A percentile compares a stretch with the other conserved stretches of the same genome.
Conservation (phyloP, 2,329 filamentous ascomycete genomes). For the Tolypocladium paradoxum region DNA sequence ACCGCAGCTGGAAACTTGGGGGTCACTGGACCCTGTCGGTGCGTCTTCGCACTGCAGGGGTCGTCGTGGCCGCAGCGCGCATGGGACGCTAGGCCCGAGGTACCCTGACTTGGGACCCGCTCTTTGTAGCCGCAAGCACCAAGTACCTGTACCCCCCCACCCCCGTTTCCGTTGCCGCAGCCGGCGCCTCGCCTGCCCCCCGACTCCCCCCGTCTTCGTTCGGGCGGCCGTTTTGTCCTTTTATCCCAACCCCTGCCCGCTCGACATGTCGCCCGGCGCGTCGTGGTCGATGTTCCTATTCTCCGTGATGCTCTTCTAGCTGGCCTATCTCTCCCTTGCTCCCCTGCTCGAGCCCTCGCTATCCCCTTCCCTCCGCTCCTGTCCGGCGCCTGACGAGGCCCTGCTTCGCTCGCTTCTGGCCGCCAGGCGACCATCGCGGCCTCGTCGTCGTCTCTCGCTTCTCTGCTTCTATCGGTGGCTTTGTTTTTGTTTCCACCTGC, state of each 20-base stretch:
- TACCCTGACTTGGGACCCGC: neutral
- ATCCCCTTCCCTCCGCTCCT: neutral
- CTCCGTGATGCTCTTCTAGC: slow-evolving; percentile 18
- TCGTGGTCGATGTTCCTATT: slow-evolving; percentile 8
- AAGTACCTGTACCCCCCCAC: neutral
- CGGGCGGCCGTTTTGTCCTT: neutral
- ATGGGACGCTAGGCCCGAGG: neutral
- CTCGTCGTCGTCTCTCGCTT: neutral
- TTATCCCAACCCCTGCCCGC: neutral
- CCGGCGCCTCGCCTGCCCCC: neutral
- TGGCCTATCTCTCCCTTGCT: slow-evolving; percentile 11
- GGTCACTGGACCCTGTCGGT: neutral
- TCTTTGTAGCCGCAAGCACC: neutral
- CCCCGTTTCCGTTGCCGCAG: neutral
- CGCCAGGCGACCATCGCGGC: neutral
- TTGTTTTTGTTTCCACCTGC: neutral
- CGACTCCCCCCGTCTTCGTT: neutral
- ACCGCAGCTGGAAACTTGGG: neutral
- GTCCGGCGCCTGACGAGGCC: neutral
- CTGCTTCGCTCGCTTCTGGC: neutral
- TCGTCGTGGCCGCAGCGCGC: neutral
- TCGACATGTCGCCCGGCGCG: slow-evolving; percentile 14
- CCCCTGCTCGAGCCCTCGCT: neutral
- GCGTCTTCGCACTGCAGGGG: neutral
- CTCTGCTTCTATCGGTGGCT: neutral